These are phyloP conservation scores for Linaria vulgaris DNA, from an alignment of 257 asterid species.

Conservation along the genomic window DNA sequence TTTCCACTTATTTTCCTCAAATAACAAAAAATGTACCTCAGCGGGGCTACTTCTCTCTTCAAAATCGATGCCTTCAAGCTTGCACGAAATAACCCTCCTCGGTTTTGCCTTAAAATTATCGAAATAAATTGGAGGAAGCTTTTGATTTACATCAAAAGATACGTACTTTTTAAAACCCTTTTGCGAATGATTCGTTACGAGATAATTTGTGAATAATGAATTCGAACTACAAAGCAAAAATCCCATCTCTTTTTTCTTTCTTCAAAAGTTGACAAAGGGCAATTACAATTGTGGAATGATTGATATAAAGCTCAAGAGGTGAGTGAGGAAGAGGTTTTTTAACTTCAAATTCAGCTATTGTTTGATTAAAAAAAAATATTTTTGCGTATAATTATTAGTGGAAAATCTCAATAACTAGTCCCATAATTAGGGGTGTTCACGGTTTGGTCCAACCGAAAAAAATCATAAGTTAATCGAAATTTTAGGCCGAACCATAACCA, in stretches of 20 bases:
- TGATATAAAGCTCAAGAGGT: no score
- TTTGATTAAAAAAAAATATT: no score
- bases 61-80: constrained; percentile 46
- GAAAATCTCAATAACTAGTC: no score
- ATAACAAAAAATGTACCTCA: constrained; percentile 44
- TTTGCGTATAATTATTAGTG: no score
- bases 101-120: constrained; percentile 27
- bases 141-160: constrained; percentile 21
- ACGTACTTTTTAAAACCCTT: constrained; percentile 13
- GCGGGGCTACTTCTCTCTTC: constrained; percentile 66
- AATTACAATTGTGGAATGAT: no score
- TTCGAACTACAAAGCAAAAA: constrained; percentile 29
- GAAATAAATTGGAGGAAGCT: constrained; percentile 10
- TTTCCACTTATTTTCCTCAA: background rate
- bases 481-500: no score
- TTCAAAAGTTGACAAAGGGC: no score
- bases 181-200: constrained; percentile 9
- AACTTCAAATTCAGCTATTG: no score
- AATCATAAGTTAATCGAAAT: no score
- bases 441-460: no score
- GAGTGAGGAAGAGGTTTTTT: no score
- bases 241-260: constrained; percentile 55
- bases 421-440: no score
- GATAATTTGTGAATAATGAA: constrained; percentile 25
- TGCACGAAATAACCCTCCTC: constrained; percentile 41